Evolutionary conservation across 2,329 filamentous ascomycete species (phyloP).

Genomic region (Claviceps capensis): DNA sequence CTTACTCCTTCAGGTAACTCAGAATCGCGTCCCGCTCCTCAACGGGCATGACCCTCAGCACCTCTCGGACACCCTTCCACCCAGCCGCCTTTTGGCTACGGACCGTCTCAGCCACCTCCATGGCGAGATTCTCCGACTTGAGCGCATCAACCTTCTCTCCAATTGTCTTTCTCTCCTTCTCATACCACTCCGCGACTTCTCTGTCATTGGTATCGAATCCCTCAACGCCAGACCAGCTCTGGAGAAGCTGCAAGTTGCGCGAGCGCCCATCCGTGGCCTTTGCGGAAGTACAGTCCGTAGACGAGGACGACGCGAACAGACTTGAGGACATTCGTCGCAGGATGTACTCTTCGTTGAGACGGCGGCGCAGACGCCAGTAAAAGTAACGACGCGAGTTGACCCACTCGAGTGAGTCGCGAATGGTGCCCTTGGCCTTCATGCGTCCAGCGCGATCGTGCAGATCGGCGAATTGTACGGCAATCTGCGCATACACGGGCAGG

Average conservation of each 20-base stretch:
- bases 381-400: conserved; percentile 88
- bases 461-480: conserved; percentile 93
- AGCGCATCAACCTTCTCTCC: conserved; percentile 73
- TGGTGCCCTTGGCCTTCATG: conserved; percentile 96
- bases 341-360: conserved; percentile 95
- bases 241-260: conserved; percentile 59
- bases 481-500: conserved; percentile 85
- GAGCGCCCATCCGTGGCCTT: conserved; percentile 42
- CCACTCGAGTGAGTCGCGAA: conserved; percentile 76
- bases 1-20: conserved; percentile 36
- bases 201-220: conserved; percentile 70
- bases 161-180: conserved; percentile 78
- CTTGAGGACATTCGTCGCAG: conserved; percentile 67
- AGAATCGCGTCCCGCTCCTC: conserved; percentile 78
- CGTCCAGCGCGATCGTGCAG: conserved; percentile 92
- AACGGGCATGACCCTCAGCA: conserved; percentile 75
- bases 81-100: conserved; percentile 46
- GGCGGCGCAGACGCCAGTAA: conserved; percentile 97
- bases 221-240: conserved; percentile 68
- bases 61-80: conserved; percentile 74
- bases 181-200: conserved; percentile 86
- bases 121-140: conserved; percentile 54
- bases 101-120: conserved; percentile 32
- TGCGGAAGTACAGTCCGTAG: conserved; percentile 19
- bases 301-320: conserved; percentile 16